Evolutionary conservation across 306 rosid genomes (phyloP), one percentile per base, ranked within the genome.

Genomic region (Fragaria ananassa): DNA sequence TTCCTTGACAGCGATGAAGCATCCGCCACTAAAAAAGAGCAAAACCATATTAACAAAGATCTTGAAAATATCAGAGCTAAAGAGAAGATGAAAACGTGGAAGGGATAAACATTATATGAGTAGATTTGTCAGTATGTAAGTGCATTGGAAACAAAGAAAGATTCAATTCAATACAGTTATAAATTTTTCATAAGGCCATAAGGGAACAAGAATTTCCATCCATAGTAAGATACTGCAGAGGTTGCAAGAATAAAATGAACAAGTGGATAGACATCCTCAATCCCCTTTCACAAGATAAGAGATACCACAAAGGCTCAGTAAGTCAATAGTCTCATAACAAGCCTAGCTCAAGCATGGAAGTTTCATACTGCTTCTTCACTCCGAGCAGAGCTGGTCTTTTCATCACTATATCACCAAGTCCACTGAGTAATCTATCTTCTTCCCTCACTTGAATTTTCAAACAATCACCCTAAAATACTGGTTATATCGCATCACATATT

Each of bases 1-100:
- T 87, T 94, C 98, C 87, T 94, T 94, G 25, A 94, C 85, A 71
- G 98, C 98, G 69, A 92, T 80, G 82, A 94, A 94, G 80, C 68
- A 54, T 64, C 98, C 98, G 51, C 84, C 84, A 9, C 97, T 94
- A 80, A 77, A 76, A 49, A 58, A 71, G 5, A 51, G 41, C 7
- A 25, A 53, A 76, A 37, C 35, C 37, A 67, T 13, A 61, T 70
- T 58, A 83, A 73, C 70, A 74, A 69, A 72, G 61, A 62, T 56
- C 37, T 71, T 15, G 34, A 67, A 77, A 67, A 77, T 2, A 74
- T 75, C 44, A 68, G 41, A 31, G 66, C 23, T 18, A 74, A 68
- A 10, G 23, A 8, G 18, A n/a, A 42, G 35, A 62, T 4, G 10
- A n/a, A 37, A 62, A 56, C 23, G n/a, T 49, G 37, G 29, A 64